Evolutionary conservation across 2,329 filamentous ascomycete genomes (phyloP).

Genomic region (Canariomyces notabilis): DNA sequence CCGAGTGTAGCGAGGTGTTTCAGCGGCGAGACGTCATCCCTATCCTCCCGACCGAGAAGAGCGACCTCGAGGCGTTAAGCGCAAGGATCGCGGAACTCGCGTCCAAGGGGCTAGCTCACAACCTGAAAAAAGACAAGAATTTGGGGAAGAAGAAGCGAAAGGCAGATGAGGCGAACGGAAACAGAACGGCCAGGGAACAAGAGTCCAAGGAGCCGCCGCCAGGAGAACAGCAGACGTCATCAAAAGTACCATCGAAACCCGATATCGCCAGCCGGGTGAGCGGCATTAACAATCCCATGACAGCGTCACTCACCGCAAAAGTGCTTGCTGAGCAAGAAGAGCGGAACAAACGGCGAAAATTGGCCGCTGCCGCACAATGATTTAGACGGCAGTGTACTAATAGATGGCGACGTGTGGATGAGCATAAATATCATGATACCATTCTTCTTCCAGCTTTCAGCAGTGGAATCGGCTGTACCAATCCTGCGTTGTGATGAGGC

Average conservation of each 20-base stretch:
- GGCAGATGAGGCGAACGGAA: slow-evolving; percentile 44
- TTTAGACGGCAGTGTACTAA: background rate
- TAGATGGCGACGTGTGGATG: too few species aligned
- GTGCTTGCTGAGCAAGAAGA: slow-evolving; percentile 85
- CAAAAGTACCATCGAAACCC: slow-evolving; percentile 20
- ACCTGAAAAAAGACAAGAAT: slow-evolving; percentile 73
- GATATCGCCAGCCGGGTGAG: slow-evolving; percentile 35
- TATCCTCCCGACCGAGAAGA: slow-evolving; percentile 66
- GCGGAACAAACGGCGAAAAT: slow-evolving; percentile 70
- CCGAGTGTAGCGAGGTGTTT: slow-evolving; percentile 73
- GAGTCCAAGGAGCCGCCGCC: slow-evolving; percentile 32
- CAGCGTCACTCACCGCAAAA: slow-evolving; percentile 77
- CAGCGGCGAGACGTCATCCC: slow-evolving; percentile 70
- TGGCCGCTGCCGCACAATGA: slow-evolving; percentile 42
- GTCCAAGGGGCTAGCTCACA: slow-evolving; percentile 72
- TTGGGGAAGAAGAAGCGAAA: slow-evolving; percentile 68
- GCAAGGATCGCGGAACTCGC: slow-evolving; percentile 64
- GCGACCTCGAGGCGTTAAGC: slow-evolving; percentile 64
- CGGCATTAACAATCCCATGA: slow-evolving; percentile 83
- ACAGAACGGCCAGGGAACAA: slow-evolving; percentile 32
- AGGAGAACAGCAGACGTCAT: slow-evolving; percentile 40
- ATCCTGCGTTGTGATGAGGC: background rate
- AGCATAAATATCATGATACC: slow-evolving; percentile 11
- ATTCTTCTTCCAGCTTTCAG: too few species aligned
- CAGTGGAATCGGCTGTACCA: too few species aligned